Evolutionary conservation across 2,329 filamentous ascomycete species (phyloP).

Genomic region (Cephalotrichum gorgonifer): DNA sequence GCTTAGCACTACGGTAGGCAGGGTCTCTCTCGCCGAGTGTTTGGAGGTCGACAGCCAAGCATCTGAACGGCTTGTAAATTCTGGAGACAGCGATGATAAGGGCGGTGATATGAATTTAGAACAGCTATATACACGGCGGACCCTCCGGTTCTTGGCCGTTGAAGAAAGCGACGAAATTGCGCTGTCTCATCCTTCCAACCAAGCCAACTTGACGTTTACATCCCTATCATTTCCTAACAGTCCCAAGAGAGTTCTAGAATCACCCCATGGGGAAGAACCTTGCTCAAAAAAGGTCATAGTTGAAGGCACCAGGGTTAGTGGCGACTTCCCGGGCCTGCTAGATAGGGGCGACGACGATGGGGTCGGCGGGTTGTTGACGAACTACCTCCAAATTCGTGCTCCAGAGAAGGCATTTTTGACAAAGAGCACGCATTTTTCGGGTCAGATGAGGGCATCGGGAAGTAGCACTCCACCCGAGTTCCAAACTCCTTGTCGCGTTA

Average conservation of each 20-base stretch:
- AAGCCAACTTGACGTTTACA: not conserved
- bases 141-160: not conserved
- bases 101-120: not conserved
- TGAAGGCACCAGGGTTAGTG: not conserved
- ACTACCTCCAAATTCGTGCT: not conserved
- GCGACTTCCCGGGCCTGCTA: not conserved
- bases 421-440: not conserved
- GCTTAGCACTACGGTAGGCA: not conserved
- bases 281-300: not conserved
- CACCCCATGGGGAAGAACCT: not conserved
- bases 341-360: not conserved
- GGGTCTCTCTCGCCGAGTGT: not conserved
- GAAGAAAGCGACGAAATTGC: not conserved
- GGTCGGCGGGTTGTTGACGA: slow-evolving; percentile 5
- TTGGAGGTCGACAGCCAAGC: not conserved
- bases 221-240: not conserved
- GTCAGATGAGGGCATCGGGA: not conserved
- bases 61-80: not conserved
- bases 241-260: not conserved
- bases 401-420: not conserved
- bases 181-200: not conserved
- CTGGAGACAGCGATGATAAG: not conserved
- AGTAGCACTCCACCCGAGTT: not conserved
- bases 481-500: not conserved
- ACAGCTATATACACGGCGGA: not conserved